Conservation (phyloP, 2,329 filamentous ascomycete genomes). For the Huntiella bhutanensis region DNA sequence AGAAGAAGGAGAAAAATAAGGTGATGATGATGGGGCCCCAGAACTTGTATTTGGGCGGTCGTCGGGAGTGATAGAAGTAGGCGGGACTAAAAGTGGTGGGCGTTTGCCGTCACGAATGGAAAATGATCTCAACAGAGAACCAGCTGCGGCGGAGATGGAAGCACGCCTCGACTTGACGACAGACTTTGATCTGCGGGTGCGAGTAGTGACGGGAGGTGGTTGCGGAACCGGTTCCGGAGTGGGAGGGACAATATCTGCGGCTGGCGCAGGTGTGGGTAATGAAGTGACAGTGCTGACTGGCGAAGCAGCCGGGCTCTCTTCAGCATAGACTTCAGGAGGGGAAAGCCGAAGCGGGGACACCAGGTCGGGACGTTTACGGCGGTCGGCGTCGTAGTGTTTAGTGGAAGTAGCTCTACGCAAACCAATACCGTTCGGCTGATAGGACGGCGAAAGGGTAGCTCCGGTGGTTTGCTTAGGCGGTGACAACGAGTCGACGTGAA, state of each 20-base stretch:
- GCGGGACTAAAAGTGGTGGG: not conserved
- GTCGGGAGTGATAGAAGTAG: not conserved
- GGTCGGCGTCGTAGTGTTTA: constrained; percentile 10
- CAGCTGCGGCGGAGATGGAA: not conserved
- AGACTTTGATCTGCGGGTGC: not conserved
- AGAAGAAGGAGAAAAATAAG: not conserved
- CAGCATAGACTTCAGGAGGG: constrained; percentile 5
- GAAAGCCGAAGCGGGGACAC: constrained; percentile 10
- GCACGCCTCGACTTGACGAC: not conserved
- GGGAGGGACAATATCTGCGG: not conserved
- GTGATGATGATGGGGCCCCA: not conserved
- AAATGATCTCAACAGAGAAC: constrained; percentile 1
- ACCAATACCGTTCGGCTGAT: not conserved
- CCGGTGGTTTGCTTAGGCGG: not conserved
- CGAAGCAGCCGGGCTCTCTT: not conserved
- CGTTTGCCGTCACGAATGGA: constrained; percentile 4
- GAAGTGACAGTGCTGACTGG: not conserved
- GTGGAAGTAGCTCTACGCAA: constrained; percentile 10
- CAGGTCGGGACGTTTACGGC: constrained; percentile 7
- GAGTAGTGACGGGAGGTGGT: not conserved
- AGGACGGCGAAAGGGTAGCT: not conserved
- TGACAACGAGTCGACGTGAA: not conserved
- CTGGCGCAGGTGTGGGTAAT: not conserved
- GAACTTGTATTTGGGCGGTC: constrained; percentile 1
- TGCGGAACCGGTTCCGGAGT: not conserved